These are phyloP conservation scores for Huntiella moniliformis DNA, from an alignment of 2,329 filamentous ascomycete genomes.

Conservation along the genomic window DNA sequence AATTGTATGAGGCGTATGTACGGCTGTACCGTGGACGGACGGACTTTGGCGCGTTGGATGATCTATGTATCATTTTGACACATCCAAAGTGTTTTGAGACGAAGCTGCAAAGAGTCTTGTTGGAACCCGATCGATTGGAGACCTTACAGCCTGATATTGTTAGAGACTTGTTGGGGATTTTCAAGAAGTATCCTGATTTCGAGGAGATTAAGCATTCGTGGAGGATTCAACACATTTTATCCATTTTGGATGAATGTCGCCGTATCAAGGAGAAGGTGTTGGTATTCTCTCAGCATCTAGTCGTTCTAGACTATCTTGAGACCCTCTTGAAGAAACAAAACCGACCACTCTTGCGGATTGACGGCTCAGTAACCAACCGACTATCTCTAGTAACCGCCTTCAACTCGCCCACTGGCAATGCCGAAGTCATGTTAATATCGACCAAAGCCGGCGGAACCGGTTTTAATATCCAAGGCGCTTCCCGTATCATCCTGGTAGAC, in stretches of 20 bases:
- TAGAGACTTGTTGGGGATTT: constrained; percentile 1
- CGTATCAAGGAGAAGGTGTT: constrained; percentile 52
- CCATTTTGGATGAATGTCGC: constrained; percentile 48
- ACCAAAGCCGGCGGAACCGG: constrained; percentile 68
- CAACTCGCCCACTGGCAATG: constrained; percentile 29
- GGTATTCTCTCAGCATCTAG: constrained; percentile 58
- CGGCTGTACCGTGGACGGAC: constrained; percentile 7
- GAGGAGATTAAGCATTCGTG: constrained; percentile 26
- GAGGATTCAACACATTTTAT: constrained; percentile 19
- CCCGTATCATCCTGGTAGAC: constrained; percentile 73
- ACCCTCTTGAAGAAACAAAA: constrained; percentile 30
- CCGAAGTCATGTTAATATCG: constrained; percentile 59
- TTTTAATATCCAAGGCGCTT: constrained; percentile 68
- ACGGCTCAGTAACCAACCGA: constrained; percentile 44
- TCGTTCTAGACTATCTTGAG: constrained; percentile 51
- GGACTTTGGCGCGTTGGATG: constrained; percentile 20
- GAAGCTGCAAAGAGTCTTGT: constrained; percentile 14
- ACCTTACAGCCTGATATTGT: constrained; percentile 3
- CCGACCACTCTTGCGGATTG: constrained; percentile 39
- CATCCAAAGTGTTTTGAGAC: constrained; percentile 31
- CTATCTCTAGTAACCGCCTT: constrained; percentile 49
- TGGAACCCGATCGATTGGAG: background rate
- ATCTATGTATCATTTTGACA: constrained; percentile 30
- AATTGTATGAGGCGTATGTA: constrained; percentile 38
- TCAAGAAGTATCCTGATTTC: constrained; percentile 6